Evolutionary conservation across 495 filamentous ascomycete genomes (phyloP), one percentile per base, ranked within the genome.

Genomic region (Aspergillus sparsus): DNA sequence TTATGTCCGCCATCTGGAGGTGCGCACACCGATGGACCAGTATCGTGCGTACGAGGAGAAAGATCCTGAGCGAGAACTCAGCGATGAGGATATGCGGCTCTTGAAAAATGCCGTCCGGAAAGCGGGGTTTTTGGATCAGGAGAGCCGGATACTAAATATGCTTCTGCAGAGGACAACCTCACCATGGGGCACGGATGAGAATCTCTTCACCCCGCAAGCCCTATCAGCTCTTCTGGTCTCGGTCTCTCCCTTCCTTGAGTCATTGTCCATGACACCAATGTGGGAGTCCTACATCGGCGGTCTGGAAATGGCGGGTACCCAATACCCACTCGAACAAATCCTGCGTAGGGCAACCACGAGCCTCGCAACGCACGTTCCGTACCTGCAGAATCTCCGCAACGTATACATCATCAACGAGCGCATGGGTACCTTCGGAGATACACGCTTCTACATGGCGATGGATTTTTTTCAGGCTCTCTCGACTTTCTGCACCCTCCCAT

Each of bases 191-290:
- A 18, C 2, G 33, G 6, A 11, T n/a, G 34, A 54, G 33, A 39
- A 5, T 3, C 27, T 44, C 39, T 66, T 60, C 33, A 61, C 70
- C 13, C 52, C 62, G 10, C 71, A 71, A 50, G 67, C 69, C 6
- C 16, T 74, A 9, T 58, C 66, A 5, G 61, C 64, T 0, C 55
- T 74, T 11, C 54, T 74, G 27, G 59, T 70, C 47, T 61, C 64
- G 6, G 62, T 71, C 10, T 74, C 65, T 2, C 71, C 69, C 7
- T 62, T 61, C 47, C 49, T 74, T n/a, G 60, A 62, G 39, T 61
- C 62, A 4, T 32, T 74, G 33, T 36, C 49, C 9, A 57, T 66
- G 49, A 54, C 59, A 27, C 37, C 53, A 35, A 34, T 33, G 32
- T 11, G 18, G 12, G 16, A 11, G 3, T 13, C 4, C 36, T 21